A percentile compares a stretch with the other conserved stretches of the same genome.
phyloP scores from a whole-genome alignment of 106 monocot species.

The Dioscorea alata region DNA sequence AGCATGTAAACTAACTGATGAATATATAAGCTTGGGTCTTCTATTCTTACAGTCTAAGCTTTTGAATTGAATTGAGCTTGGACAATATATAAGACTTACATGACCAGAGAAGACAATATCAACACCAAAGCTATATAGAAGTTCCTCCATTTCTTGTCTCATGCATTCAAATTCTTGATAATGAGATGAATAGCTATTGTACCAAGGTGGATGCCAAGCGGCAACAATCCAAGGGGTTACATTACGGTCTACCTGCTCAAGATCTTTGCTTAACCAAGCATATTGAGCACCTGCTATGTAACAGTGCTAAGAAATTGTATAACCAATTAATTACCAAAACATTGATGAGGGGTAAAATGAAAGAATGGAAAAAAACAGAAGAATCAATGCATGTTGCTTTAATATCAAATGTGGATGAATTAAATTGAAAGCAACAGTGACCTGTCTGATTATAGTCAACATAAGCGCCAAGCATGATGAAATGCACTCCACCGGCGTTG shows the following conservation, averaged over 20 bases:
- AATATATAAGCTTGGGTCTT: too few relatives aligned
- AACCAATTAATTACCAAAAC: neutral
- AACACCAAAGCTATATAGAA: conserved; percentile 63
- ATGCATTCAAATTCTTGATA: conserved; percentile 95
- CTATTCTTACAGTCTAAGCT: too few relatives aligned
- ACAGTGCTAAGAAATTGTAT: neutral
- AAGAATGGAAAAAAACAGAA: neutral
- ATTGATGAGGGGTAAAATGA: neutral
- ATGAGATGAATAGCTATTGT: conserved; percentile 86
- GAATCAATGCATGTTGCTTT: neutral
- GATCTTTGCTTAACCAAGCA: conserved; percentile 61
- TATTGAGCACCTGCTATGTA: conserved; percentile 63
- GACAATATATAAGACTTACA: conserved; percentile 40
- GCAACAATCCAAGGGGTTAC: conserved; percentile 87
- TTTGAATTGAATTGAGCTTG: too few relatives aligned
- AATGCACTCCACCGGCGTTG: conserved; percentile 83
- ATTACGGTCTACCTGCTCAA: conserved; percentile 39
- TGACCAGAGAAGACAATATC: conserved; percentile 86
- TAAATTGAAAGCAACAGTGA: conserved; percentile 2
- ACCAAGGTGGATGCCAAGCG: conserved; percentile 92
- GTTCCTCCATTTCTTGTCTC: conserved; percentile 80
- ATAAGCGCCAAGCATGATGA: conserved; percentile 89
- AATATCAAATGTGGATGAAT: too few relatives aligned
- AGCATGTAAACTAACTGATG: too few relatives aligned
- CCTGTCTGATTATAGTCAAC: conserved; percentile 72